phyloP scores from a whole-genome alignment of 106 monocot genomes.

The Dendrobium catenatum region DNA sequence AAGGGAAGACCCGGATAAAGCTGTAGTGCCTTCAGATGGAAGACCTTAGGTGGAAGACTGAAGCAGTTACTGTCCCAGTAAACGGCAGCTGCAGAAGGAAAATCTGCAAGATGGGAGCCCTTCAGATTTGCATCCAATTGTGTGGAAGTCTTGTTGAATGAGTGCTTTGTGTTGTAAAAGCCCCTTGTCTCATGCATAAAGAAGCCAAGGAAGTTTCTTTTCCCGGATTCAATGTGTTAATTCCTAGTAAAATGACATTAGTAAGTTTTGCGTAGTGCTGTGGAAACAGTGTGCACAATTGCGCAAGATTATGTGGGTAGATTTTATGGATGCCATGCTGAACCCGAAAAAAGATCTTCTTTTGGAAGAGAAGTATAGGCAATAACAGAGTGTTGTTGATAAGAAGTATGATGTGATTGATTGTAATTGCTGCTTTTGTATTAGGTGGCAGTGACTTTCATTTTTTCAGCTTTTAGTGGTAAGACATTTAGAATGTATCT shows the following conservation, averaged over 20 bases:
- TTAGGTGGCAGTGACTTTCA: background rate
- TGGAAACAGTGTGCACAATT: background rate
- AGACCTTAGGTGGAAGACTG: background rate
- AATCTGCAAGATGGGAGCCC: background rate
- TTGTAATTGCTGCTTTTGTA: background rate
- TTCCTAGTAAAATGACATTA: background rate
- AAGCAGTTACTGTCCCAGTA: background rate
- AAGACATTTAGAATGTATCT: background rate
- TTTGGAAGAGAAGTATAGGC: background rate
- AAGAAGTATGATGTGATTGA: background rate
- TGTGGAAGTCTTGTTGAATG: background rate
- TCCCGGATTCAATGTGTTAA: background rate
- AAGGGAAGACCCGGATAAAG: background rate
- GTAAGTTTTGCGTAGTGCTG: background rate
- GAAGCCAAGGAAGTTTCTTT: background rate
- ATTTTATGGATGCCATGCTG: background rate
- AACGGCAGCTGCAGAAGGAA: background rate
- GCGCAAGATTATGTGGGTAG: background rate
- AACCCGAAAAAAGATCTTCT: background rate
- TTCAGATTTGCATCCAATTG: background rate
- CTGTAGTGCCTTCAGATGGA: background rate
- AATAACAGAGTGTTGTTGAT: background rate
- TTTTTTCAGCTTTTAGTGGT: background rate
- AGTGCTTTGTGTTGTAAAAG: background rate
- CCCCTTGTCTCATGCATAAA: background rate